Conservation (phyloP, 2,329 filamentous ascomycete species). For the Periconia macrospinosa region DNA sequence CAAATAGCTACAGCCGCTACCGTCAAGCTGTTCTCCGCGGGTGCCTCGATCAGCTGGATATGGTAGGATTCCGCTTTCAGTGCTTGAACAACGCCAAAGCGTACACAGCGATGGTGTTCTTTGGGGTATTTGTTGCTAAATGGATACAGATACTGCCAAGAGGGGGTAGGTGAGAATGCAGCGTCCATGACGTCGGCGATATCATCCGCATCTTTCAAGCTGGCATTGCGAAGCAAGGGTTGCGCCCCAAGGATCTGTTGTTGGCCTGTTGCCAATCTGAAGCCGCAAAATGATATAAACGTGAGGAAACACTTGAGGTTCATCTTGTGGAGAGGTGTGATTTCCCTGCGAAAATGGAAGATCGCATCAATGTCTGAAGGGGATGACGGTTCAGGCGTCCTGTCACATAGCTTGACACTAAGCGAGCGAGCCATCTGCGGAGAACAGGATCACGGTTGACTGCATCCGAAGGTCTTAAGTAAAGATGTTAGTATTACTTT, state of each 20-base stretch:
- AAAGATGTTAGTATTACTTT: too few species aligned
- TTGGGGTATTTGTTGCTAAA: slow-evolving; percentile 1
- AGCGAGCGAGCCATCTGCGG: too few species aligned
- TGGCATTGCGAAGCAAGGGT: slow-evolving; percentile 2
- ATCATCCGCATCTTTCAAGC: slow-evolving; percentile 1
- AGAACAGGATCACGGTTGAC: too few species aligned
- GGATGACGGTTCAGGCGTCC: too few species aligned
- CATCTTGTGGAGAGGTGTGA: too few species aligned
- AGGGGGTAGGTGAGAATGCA: slow-evolving; percentile 1
- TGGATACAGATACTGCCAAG: slow-evolving; percentile 4
- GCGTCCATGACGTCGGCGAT: slow-evolving; percentile 6
- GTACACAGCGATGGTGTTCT: slow-evolving; percentile 3
- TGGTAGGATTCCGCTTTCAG: neutral
- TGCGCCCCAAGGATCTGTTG: neutral
- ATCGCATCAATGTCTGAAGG: too few species aligned
- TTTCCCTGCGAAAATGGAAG: too few species aligned
- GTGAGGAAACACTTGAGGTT: too few species aligned
- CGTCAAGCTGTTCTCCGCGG: neutral
- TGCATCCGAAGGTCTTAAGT: too few species aligned
- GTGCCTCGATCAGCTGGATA: slow-evolving; percentile 1
- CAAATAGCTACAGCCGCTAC: neutral
- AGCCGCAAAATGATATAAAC: too few species aligned
- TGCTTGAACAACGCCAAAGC: neutral
- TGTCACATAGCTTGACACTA: too few species aligned
- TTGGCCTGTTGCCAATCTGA: neutral